Evolutionary conservation across 2,329 filamentous ascomycete genomes (phyloP).

Genomic region (Colletotrichum liriopes): DNA sequence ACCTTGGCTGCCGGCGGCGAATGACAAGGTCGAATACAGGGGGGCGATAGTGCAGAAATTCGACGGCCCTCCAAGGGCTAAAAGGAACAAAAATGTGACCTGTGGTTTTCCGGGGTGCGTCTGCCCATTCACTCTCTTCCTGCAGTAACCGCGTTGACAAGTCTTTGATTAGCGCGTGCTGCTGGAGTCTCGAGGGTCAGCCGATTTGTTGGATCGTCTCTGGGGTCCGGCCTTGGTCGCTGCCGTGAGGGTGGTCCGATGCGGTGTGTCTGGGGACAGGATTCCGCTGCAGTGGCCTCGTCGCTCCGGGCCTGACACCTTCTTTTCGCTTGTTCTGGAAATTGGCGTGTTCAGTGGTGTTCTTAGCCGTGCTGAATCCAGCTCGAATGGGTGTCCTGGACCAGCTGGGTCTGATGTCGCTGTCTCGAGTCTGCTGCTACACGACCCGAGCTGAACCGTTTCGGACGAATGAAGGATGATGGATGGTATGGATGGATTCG

Average conservation of each 20-base stretch:
- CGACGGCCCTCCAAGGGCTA: slow-evolving; percentile 27
- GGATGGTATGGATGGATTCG: slow-evolving; percentile 4
- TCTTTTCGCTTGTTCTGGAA: slow-evolving; percentile 1
- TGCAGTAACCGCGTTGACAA: neutral
- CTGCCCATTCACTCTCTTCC: slow-evolving; percentile 22
- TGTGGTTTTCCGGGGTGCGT: slow-evolving; percentile 40
- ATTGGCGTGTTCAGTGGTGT: slow-evolving; percentile 11
- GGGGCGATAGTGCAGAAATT: slow-evolving; percentile 30
- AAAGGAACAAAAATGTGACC: slow-evolving; percentile 30
- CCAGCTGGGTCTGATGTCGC: slow-evolving; percentile 6
- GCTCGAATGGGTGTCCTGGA: slow-evolving; percentile 11
- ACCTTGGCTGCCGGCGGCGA: slow-evolving; percentile 18
- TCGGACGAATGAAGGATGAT: slow-evolving; percentile 21
- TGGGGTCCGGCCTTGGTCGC: slow-evolving; percentile 11
- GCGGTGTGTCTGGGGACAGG: neutral
- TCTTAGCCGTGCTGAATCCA: neutral
- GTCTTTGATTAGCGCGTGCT: neutral
- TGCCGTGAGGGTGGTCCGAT: slow-evolving; percentile 4
- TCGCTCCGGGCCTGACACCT: neutral
- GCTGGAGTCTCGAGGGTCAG: slow-evolving; percentile 13
- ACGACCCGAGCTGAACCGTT: slow-evolving; percentile 13
- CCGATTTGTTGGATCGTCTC: slow-evolving; percentile 34
- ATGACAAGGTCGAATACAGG: slow-evolving; percentile 12
- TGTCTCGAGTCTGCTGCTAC: slow-evolving; percentile 7
- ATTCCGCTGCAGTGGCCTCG: neutral